A percentile compares a stretch with the other conserved stretches of the same genome.
Conservation (phyloP, 306 rosid genomes). For the Lotus japonicus region DNA sequence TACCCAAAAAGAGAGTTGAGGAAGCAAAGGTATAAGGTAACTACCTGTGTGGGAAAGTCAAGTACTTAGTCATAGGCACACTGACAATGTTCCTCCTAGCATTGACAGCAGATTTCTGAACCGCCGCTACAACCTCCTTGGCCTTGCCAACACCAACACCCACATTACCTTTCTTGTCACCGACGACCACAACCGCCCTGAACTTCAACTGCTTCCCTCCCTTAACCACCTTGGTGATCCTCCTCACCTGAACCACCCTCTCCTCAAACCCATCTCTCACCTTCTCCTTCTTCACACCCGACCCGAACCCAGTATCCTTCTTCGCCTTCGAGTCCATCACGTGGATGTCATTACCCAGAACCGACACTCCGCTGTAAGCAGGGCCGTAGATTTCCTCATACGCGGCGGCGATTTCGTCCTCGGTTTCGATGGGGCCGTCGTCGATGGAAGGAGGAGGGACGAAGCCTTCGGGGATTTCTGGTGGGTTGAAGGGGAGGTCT, state of each 20-base stretch:
- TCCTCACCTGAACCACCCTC: conserved; percentile 81
- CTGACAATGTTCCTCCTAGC: conserved; percentile 19
- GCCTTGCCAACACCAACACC: conserved; percentile 46
- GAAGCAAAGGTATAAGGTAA: not conserved
- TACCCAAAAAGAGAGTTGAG: no score
- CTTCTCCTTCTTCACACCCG: conserved; percentile 61
- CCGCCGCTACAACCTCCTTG: conserved; percentile 27
- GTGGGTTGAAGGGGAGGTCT: conserved; percentile 50
- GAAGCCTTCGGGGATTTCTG: conserved; percentile 73
- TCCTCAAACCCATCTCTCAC: conserved; percentile 80
- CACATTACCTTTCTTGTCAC: conserved; percentile 83
- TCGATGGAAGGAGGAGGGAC: conserved; percentile 55
- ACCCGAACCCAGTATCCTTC: conserved; percentile 48
- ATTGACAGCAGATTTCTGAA: conserved; percentile 24
- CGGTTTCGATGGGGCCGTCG: conserved; percentile 63
- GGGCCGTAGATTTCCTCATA: conserved; percentile 85
- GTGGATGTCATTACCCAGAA: conserved; percentile 60
- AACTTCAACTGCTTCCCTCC: conserved; percentile 90
- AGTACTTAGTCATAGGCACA: conserved; percentile 28
- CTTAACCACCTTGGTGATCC: conserved; percentile 94
- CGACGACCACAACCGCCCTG: conserved; percentile 79
- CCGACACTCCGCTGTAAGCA: conserved; percentile 62
- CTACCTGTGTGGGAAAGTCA: conserved; percentile 30
- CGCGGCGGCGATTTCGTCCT: conserved; percentile 72
- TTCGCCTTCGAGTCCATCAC: conserved; percentile 68